phyloP scores from a whole-genome alignment of 2,329 filamentous ascomycete species.

The Aspergillus proliferans region DNA sequence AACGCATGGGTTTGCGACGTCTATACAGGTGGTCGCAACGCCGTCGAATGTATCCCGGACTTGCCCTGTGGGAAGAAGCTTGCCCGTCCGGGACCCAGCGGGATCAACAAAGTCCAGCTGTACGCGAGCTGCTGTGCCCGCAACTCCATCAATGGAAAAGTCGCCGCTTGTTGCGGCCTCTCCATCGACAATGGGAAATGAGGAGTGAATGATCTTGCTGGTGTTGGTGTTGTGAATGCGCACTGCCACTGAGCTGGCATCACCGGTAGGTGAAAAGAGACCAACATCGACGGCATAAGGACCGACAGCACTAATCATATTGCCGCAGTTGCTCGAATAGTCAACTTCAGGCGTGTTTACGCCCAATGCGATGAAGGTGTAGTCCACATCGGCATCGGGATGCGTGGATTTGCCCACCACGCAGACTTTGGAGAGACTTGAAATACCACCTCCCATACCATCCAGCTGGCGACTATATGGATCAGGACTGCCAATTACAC shows the following conservation, averaged over 20 bases:
- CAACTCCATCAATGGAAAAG: conserved; percentile 59
- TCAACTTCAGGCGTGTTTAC: conserved; percentile 58
- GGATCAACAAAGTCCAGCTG: conserved; percentile 58
- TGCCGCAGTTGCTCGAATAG: conserved; percentile 67
- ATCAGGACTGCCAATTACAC: conserved; percentile 61
- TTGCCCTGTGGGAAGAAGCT: conserved; percentile 55
- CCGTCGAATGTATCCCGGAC: conserved; percentile 47
- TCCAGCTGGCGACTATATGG: conserved; percentile 63
- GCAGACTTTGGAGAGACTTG: conserved; percentile 65
- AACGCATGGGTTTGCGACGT: conserved; percentile 59
- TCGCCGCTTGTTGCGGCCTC: conserved; percentile 48
- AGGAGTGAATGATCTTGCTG: conserved; percentile 54
- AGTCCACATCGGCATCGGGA: conserved; percentile 56
- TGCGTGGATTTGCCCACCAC: conserved; percentile 52
- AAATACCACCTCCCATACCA: conserved; percentile 64
- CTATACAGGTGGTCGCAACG: conserved; percentile 52
- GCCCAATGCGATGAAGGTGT: conserved; percentile 65
- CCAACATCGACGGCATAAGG: conserved; percentile 57
- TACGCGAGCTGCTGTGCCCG: conserved; percentile 52
- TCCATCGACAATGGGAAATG: conserved; percentile 48
- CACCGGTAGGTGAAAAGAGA: conserved; percentile 29
- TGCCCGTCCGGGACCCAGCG: conserved; percentile 58
- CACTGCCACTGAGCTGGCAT: conserved; percentile 40
- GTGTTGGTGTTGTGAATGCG: conserved; percentile 68
- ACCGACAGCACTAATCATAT: conserved; percentile 63